Evolutionary conservation across 805 yeast genomes (phyloP).

Genomic region (Saccharomycopsis amapae): DNA sequence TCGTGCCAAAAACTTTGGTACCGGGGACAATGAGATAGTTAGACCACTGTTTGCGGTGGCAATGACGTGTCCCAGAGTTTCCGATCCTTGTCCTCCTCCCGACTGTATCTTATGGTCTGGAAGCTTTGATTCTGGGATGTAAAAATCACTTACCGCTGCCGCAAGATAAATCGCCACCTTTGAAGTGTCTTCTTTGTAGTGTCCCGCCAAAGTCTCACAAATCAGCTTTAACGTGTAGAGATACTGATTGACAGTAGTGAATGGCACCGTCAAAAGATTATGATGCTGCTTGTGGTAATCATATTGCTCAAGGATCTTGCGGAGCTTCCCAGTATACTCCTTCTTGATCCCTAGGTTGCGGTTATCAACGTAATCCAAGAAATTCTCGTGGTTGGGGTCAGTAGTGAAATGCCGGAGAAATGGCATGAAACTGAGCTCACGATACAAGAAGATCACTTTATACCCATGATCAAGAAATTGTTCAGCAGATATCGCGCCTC

Average conservation of each 20-base stretch:
- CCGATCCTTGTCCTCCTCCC: background rate
- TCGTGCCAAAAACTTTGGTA: conserved; percentile 85
- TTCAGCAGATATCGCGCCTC: conserved; percentile 96
- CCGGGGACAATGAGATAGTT: conserved; percentile 87
- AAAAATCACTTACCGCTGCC: conserved; percentile 97
- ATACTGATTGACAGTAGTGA: conserved; percentile 93
- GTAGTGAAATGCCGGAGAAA: conserved; percentile 77
- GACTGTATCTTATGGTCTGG: conserved; percentile 91
- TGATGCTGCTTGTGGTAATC: conserved; percentile 24
- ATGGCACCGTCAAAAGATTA: conserved; percentile 58
- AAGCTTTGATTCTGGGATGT: conserved; percentile 74
- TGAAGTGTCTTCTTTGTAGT: conserved; percentile 36
- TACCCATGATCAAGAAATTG: conserved; percentile 79
- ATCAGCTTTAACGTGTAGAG: conserved; percentile 71
- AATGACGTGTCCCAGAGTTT: background rate
- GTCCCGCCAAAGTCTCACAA: conserved; percentile 42
- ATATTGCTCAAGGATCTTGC: conserved; percentile 35
- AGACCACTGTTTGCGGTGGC: conserved; percentile 49
- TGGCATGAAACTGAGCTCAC: conserved; percentile 88
- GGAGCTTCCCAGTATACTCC: conserved; percentile 55
- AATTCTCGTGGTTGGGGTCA: conserved; percentile 40
- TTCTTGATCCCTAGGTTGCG: conserved; percentile 43
- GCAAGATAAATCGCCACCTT: conserved; percentile 76
- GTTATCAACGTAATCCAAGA: conserved; percentile 65
- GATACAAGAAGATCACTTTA: conserved; percentile 85